Evolutionary conservation across 441 rosid genomes (phyloP), one percentile per base, ranked within the genome.

Genomic region (Jatropha podagrica): DNA sequence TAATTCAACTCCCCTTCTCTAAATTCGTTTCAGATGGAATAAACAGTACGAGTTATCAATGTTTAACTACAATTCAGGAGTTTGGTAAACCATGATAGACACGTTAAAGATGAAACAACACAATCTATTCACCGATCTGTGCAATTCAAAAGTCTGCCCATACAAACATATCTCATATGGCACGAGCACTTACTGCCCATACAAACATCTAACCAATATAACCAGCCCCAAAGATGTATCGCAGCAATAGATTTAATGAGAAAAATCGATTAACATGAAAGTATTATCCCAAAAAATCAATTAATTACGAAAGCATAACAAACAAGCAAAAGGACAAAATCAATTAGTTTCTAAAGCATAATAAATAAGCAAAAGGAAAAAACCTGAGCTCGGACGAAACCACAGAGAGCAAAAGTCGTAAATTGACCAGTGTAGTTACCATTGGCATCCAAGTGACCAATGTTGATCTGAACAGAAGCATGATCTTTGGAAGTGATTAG

Each of bases 401-500:
- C 99, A 20, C 92, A 93, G 56, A 95, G 91, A 55, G 99, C 95
- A 42, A 90, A 91, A 41, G 99, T 93, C 74, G 92, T 26, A 86
- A 72, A 90, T 41, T 91, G 90, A 17, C 89, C 89, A 4, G 87
- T 90, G 92, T 92, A 92, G 59, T 83, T 73, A 13, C 97, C 99
- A 73, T 84, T 85, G 10, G 86, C 92, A 85, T 92, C 97, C 76
- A 95, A 56, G 78, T 95, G 99, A 15, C 99, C 98, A 42, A 95
- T 62, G 72, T 95, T 95, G 72, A 95, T 83, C 86, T 93, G 98
- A 77, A 91, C 96, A 17, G 98, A 86, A 0, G 99, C 97, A 71
- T 95, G 99, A 81, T 95, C 98, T 87, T 92, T 93, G 1, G 99
- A 86, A 61, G 99, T 90, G 74, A 95, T 95, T 32, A 95, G 89